phyloP scores from a whole-genome alignment of 345 rosid genomes.

The Salix purpurea region DNA sequence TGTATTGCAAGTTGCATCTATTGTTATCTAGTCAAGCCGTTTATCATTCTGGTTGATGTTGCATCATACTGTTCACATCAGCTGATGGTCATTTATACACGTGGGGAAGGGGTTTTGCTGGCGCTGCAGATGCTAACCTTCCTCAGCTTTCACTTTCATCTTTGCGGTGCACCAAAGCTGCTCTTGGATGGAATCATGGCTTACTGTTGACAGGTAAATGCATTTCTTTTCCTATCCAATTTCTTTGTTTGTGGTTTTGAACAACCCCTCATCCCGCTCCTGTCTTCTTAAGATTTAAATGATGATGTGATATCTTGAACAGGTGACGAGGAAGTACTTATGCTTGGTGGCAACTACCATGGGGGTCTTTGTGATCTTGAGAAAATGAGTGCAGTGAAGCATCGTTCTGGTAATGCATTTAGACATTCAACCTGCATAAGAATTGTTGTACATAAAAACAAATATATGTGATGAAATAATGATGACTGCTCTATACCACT shows the following conservation, averaged over 20 bases:
- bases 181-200: constrained; percentile 86
- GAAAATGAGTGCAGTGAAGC: constrained; percentile 34
- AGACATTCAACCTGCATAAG: neutral
- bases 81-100: constrained; percentile 56
- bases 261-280: neutral
- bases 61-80: constrained; percentile 26
- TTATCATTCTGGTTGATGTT: neutral
- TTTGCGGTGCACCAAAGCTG: constrained; percentile 35
- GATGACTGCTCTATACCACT: neutral
- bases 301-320: constrained; percentile 13
- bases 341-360: constrained; percentile 59
- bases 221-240: neutral
- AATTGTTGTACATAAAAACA: neutral
- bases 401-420: constrained; percentile 31
- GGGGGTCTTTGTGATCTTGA: constrained; percentile 43
- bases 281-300: neutral
- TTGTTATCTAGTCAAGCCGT: neutral
- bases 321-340: constrained; percentile 58
- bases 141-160: constrained; percentile 46
- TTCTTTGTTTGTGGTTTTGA: neutral
- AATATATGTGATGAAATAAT: neutral
- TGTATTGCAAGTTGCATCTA: neutral
- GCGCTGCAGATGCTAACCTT: constrained; percentile 38
- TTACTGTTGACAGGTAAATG: constrained; percentile 56
- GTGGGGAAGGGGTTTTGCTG: constrained; percentile 82